Conservation (phyloP, 2,329 filamentous ascomycete species). For the Fusarium sacchari region DNA sequence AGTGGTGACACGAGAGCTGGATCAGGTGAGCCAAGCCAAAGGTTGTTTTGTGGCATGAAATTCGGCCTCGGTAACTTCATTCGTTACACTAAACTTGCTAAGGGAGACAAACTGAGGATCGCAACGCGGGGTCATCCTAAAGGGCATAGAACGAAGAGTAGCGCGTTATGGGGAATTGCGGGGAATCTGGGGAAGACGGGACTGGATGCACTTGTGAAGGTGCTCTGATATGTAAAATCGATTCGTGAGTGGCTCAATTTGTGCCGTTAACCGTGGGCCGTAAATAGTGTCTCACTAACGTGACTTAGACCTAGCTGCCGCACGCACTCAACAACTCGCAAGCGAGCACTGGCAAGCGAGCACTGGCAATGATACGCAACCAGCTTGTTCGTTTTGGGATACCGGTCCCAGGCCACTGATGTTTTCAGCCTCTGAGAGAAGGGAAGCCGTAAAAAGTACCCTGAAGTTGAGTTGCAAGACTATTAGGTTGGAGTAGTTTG, state of each 20-base stretch:
- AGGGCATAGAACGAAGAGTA: background rate
- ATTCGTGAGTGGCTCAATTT: background rate
- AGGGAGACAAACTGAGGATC: background rate
- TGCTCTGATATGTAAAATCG: background rate
- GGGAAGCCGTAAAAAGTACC: no score
- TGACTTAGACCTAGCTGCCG: background rate
- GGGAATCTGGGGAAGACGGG: background rate
- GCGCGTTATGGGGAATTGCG: background rate
- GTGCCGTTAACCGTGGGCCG: background rate
- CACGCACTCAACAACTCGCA: background rate
- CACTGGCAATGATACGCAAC: background rate
- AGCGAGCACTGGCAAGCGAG: background rate
- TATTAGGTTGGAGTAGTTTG: background rate
- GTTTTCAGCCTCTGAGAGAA: background rate
- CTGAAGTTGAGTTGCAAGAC: no score
- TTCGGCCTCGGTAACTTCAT: conserved; percentile 2
- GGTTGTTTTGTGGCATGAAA: background rate
- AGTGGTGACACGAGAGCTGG: background rate
- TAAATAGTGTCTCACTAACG: background rate
- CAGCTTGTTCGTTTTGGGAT: background rate
- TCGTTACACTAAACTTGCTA: background rate
- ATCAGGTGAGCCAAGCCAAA: background rate
- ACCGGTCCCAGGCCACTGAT: background rate
- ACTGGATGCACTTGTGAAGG: background rate
- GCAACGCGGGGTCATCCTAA: background rate